Base-by-base conservation (phyloP, 257 asterid species). In the Leptodermis oblonga region DNA sequence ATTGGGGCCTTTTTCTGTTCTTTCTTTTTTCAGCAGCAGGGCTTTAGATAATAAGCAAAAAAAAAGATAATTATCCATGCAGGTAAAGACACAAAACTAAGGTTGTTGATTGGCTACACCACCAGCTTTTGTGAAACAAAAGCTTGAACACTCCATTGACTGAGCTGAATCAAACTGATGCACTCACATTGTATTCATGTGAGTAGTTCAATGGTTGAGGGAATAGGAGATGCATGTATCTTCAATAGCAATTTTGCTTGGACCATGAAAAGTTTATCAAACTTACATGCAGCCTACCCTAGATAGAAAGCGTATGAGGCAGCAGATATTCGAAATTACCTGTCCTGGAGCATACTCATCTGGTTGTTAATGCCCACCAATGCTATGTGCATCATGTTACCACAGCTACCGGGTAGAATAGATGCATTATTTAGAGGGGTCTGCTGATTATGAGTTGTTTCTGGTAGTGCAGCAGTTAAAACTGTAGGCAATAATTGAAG, bases 341-440 rank as follows among this genome's bases (percentile, higher is more conserved):
- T 94, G 79, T 94, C 99, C 79, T 91, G 97, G 71, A 94, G 97
- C 71, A 72, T 82, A 76, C 98, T 87, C 99, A 94, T 94, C 64
- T 88, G 99, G 82, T 94, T 88, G 86, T 89, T 91, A 77, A 94
- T 79, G 73, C 98, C 99, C 28, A 89, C 99, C 88, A 94, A 81
- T 25, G 98, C 97, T 74, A 94, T 83, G 62, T 94, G 99, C 92
- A 94, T 84, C 99, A 94, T 94, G 74, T 89, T 89, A 77, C 90
- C 93, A 78, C 68, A 82, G 42, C 74, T 72, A 54, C 70, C 72
- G 33, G 86, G 78, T 58, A 74, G 76, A 70, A 74, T 28, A 20
- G 90, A 77, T 60, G 67, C 86, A 59, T 70, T 54, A n/a, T 85
- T 11, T 65, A 51, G 55, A 58, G 59, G 74, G 63, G 78, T 70